Percentiles rank a stretch among this genome's conserved stretches.
These are phyloP conservation scores for Mrakia hoshinonis DNA, from an alignment of 768 basidiomycete genomes.

Conservation along the genomic window DNA sequence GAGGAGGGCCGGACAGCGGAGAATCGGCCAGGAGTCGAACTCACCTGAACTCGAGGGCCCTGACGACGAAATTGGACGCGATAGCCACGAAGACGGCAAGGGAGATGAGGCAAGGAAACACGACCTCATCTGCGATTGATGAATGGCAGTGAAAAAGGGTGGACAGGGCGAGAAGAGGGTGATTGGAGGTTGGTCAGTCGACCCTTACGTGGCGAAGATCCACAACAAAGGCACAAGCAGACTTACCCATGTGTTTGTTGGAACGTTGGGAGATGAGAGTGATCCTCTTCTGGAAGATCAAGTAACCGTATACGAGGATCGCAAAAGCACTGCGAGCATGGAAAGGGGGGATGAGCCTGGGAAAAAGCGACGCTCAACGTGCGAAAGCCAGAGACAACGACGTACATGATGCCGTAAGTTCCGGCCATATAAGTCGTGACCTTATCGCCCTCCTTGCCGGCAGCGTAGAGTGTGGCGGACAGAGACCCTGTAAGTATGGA, in stretches of 20 bases:
- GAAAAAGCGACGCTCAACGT: not conserved
- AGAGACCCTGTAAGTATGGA: slow-evolving; percentile 75
- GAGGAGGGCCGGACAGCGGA: too few species aligned
- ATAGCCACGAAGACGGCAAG: not conserved
- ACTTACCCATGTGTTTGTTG: slow-evolving; percentile 77
- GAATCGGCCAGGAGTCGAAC: too few species aligned
- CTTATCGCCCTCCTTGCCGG: slow-evolving; percentile 54
- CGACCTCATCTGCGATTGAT: not conserved
- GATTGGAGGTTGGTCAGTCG: too few species aligned
- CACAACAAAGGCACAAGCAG: not conserved
- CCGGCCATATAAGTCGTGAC: slow-evolving; percentile 48
- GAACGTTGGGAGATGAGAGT: slow-evolving; percentile 83
- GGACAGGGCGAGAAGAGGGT: too few species aligned
- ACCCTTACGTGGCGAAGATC: not conserved
- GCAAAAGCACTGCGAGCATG: slow-evolving; percentile 35
- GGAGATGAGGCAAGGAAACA: too few species aligned
- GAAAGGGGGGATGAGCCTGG: not conserved
- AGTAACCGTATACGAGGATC: slow-evolving; percentile 70
- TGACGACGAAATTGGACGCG: not conserved
- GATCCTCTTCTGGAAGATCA: slow-evolving; percentile 75
- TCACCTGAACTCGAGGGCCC: not conserved
- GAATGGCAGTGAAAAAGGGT: not conserved
- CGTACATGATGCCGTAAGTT: slow-evolving; percentile 27
- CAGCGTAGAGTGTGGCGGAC: slow-evolving; percentile 76
- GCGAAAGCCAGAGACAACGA: not conserved